phyloP scores from a whole-genome alignment of 345 rosid species.

The Diplotaxis tenuifolia region DNA sequence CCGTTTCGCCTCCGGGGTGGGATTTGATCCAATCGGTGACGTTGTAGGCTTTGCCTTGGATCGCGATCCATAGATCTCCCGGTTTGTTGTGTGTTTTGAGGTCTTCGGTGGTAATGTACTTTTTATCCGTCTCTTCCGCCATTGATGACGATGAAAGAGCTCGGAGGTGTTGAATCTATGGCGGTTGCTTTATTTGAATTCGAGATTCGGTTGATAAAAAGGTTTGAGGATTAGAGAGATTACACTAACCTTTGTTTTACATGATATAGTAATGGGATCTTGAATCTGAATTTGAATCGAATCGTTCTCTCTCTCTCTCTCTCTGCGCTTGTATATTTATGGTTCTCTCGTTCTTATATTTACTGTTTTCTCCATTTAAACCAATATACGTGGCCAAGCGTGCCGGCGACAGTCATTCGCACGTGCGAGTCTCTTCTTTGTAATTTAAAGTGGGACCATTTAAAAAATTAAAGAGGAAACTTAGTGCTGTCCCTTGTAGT shows the following conservation, averaged over 20 bases:
- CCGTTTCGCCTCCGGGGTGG: constrained; percentile 77
- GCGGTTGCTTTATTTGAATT: not conserved
- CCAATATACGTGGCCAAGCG: constrained; percentile 19
- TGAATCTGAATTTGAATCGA: constrained; percentile 21
- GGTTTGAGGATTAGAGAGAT: not conserved
- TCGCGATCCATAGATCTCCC: constrained; percentile 88
- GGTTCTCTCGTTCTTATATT: too few species aligned
- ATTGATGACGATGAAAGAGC: constrained; percentile 27
- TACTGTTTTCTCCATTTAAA: not conserved
- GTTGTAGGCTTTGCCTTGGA: constrained; percentile 82
- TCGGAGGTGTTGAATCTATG: not conserved
- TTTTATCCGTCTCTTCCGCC: constrained; percentile 43
- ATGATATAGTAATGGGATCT: not conserved
- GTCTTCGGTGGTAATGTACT: constrained; percentile 65
- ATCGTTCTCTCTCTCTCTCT: not conserved
- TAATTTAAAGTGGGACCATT: not conserved
- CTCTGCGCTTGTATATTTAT: constrained; percentile 17
- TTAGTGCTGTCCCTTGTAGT: constrained; percentile 34
- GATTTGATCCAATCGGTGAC: constrained; percentile 69
- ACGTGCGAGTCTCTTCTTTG: constrained; percentile 10
- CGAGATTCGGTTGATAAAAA: not conserved
- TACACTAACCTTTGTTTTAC: not conserved
- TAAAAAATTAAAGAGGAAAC: not conserved
- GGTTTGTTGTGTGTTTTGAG: constrained; percentile 58
- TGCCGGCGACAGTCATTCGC: not conserved